Evolutionary conservation across 768 basidiomycete species (phyloP).

Genomic region (Strobilomyces confusus): DNA sequence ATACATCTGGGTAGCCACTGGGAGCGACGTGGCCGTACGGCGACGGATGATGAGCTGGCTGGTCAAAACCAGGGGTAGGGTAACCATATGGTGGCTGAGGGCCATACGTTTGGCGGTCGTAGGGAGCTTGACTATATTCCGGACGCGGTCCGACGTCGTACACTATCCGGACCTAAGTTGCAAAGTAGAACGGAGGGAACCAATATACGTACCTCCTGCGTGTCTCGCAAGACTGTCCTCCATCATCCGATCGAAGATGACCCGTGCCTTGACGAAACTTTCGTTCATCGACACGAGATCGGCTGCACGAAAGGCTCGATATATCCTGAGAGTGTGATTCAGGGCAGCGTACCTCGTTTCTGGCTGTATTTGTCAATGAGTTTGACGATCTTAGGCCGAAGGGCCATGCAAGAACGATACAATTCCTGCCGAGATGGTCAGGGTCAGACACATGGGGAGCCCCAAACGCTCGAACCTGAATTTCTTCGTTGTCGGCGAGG

Average conservation of each 20-base stretch:
- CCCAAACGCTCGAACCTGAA: conserved; percentile 50
- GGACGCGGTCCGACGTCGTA: conserved; percentile 43
- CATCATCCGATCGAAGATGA: conserved; percentile 92
- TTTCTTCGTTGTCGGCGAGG: conserved; percentile 87
- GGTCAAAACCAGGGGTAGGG: conserved; percentile 40
- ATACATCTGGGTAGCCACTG: conserved; percentile 23
- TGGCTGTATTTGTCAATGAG: conserved; percentile 96
- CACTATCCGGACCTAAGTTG: conserved; percentile 33
- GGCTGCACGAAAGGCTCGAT: conserved; percentile 42
- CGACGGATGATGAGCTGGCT: conserved; percentile 32
- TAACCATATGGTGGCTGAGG: conserved; percentile 48
- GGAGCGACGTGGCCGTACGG: conserved; percentile 23
- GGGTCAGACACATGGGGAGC: conserved; percentile 2
- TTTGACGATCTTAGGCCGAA: conserved; percentile 93
- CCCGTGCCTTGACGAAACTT: conserved; percentile 82
- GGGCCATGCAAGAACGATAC: conserved; percentile 83
- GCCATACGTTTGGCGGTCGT: conserved; percentile 30
- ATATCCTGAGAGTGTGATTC: background rate
- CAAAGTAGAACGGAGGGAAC: background rate
- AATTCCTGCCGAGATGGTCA: conserved; percentile 55
- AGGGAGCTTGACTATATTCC: conserved; percentile 26
- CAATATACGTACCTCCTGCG: conserved; percentile 46
- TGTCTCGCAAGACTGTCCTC: conserved; percentile 82
- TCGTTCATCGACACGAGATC: conserved; percentile 95
- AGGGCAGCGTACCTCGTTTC: conserved; percentile 57